Conservation (phyloP, 768 basidiomycete species). For the Macrolepiota fuliginosa region DNA sequence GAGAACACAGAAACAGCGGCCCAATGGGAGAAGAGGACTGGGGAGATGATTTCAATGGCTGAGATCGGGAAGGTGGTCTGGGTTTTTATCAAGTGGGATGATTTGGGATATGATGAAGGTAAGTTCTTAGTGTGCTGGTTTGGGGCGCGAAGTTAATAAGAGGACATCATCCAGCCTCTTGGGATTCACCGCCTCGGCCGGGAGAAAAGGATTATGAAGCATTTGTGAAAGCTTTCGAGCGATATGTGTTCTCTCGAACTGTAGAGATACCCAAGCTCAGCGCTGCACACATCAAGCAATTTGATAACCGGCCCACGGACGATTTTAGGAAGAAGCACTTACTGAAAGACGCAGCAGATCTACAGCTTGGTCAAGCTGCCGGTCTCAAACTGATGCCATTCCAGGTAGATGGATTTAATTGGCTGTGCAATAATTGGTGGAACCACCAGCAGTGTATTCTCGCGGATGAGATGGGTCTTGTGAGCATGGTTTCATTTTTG, state of each 20-base stretch:
- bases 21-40: conserved; percentile 53
- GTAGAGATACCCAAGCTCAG: conserved; percentile 57
- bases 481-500: conserved; percentile 24
- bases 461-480: conserved; percentile 97
- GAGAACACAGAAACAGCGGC: conserved; percentile 56
- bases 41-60: conserved; percentile 38
- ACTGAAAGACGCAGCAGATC: conserved; percentile 51
- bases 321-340: conserved; percentile 46
- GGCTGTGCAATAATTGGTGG: conserved; percentile 90
- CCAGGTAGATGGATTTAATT: conserved; percentile 85
- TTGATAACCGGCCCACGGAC: conserved; percentile 55
- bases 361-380: conserved; percentile 64
- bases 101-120: conserved; percentile 93
- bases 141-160: background rate
- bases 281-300: conserved; percentile 35
- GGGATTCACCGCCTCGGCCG: conserved; percentile 82
- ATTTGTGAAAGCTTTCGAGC: conserved; percentile 65
- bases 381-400: conserved; percentile 81
- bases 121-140: conserved; percentile 19
- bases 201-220: conserved; percentile 57
- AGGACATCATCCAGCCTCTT: conserved; percentile 58
- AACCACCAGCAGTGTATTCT: conserved; percentile 81
- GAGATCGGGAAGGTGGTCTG: conserved; percentile 68
- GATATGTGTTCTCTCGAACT: conserved; percentile 59
- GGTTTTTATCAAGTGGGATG: conserved; percentile 92